Percentiles rank a stretch among this genome's conserved stretches.
phyloP scores from a whole-genome alignment of 768 basidiomycete species.

The Gymnopilus junonius region DNA sequence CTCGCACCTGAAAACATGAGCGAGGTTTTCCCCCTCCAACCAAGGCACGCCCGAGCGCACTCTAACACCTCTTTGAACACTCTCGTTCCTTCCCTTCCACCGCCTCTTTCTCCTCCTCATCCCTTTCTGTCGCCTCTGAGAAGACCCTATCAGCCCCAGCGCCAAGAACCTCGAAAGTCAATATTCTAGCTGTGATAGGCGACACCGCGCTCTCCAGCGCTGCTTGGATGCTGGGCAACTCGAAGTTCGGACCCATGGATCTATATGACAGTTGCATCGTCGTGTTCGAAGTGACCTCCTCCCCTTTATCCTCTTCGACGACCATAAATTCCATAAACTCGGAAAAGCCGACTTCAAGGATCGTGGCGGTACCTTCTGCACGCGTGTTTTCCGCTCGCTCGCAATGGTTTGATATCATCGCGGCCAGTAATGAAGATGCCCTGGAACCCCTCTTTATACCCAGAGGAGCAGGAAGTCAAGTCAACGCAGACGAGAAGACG shows the following conservation, averaged over 20 bases:
- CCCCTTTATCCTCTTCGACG: not conserved
- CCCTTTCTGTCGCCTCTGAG: not conserved
- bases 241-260: constrained; percentile 23
- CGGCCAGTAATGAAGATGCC: not conserved
- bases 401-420: not conserved
- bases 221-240: constrained; percentile 26
- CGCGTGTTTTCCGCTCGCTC: not conserved
- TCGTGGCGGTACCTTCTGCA: not conserved
- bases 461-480: not conserved
- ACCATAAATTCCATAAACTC: not conserved
- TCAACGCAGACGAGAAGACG: not conserved
- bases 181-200: constrained; percentile 27
- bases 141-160: not conserved
- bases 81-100: too few species aligned
- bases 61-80: not conserved
- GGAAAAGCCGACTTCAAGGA: too few species aligned
- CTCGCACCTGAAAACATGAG: not conserved
- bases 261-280: constrained; percentile 33
- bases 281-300: constrained; percentile 10
- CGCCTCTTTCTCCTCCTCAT: not conserved
- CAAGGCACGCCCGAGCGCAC: too few species aligned
- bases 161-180: constrained; percentile 2
- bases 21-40: not conserved
- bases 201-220: constrained; percentile 28
- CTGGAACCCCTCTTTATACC: not conserved